phyloP scores from a whole-genome alignment of 345 rosid genomes.

The Raphanus raphanistrum region DNA sequence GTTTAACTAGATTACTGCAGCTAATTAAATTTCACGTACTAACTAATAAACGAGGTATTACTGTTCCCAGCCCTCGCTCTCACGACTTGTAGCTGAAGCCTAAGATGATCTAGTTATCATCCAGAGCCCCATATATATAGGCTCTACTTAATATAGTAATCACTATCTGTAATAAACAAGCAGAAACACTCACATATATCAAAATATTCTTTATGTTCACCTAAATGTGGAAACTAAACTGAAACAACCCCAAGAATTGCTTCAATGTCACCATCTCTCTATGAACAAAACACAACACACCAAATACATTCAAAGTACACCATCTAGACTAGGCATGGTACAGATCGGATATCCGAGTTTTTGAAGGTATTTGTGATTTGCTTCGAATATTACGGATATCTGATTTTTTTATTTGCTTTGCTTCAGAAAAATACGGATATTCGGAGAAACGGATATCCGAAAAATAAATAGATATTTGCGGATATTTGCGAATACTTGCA shows the following conservation, averaged over 20 bases:
- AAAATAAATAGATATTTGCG: no score
- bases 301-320: constrained; percentile 31
- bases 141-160: constrained; percentile 12
- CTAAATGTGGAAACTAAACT: constrained; percentile 21
- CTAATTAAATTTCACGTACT: not conserved
- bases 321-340: no score
- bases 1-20: not conserved
- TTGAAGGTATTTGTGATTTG: no score
- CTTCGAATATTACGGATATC: no score
- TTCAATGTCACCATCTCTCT: not conserved
- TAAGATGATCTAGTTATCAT: constrained; percentile 14
- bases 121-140: not conserved
- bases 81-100: constrained; percentile 10
- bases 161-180: not conserved
- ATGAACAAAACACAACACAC: constrained; percentile 5
- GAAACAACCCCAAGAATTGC: constrained; percentile 9
- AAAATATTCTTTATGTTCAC: constrained; percentile 24
- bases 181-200: constrained; percentile 8
- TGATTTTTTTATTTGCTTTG: no score
- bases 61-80: not conserved
- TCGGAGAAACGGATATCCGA: no score
- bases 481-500: no score
- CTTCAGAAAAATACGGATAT: no score
- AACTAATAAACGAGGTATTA: not conserved
- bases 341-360: no score